A percentile compares a stretch with the other conserved stretches of the same genome.
Conservation (phyloP, 23 red algal genomes). For the Chondrus crispus region DNA sequence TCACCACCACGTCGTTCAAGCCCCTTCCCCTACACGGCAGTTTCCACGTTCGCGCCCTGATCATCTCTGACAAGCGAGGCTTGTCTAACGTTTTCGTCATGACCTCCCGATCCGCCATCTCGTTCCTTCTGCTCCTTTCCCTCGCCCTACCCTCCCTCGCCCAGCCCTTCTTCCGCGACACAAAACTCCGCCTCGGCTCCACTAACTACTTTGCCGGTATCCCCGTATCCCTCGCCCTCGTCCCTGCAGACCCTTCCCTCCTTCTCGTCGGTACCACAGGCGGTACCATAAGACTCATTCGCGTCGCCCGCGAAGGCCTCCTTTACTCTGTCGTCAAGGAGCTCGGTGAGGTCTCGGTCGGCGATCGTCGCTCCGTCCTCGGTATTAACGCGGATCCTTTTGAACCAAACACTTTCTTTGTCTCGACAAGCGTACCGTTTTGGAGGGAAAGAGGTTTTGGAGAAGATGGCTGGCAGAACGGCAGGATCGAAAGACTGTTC, state of each 20-base stretch:
- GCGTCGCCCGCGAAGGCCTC: background rate
- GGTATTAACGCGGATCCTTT: background rate
- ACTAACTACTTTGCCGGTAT: too few species aligned
- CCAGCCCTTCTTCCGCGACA: too few species aligned
- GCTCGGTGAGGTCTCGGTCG: background rate
- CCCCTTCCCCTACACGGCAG: too few species aligned
- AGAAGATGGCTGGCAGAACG: constrained; percentile 1
- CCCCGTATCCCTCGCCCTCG: background rate
- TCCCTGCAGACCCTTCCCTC: background rate
- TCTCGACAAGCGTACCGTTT: background rate
- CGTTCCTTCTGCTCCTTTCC: too few species aligned
- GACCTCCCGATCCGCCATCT: too few species aligned
- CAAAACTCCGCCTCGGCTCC: too few species aligned
- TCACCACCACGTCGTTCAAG: too few species aligned
- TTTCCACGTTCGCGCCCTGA: too few species aligned
- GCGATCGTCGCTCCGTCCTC: background rate
- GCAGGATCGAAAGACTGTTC: background rate
- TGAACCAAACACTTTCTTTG: background rate
- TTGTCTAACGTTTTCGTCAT: too few species aligned
- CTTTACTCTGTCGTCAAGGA: background rate
- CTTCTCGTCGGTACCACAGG: background rate
- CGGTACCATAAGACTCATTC: background rate
- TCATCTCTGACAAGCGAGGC: too few species aligned
- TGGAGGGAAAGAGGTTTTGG: background rate
- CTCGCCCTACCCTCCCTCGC: too few species aligned